A percentile compares a stretch with the other conserved stretches of the same genome.
Conservation (phyloP, 768 basidiomycete species). For the Mycena haematopus region DNA sequence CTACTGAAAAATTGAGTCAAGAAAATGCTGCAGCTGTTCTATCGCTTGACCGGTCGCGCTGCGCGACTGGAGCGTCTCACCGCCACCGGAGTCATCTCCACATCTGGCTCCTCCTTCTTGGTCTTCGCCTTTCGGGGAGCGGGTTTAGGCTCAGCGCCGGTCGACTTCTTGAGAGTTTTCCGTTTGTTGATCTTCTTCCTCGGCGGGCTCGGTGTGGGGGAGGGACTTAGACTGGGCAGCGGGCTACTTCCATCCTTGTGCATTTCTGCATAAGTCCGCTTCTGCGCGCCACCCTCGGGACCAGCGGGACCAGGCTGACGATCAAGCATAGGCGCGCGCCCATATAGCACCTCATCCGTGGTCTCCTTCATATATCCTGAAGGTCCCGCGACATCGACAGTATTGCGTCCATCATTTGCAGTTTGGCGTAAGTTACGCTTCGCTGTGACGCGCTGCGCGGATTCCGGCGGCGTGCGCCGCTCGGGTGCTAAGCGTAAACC, state of each 20-base stretch:
- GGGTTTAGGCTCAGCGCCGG: background rate
- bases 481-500: background rate
- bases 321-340: background rate
- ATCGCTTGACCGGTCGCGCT: constrained; percentile 3
- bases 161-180: background rate
- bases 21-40: background rate
- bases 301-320: background rate
- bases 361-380: background rate
- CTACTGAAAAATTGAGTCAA: background rate
- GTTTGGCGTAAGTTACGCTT: too few species aligned
- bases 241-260: constrained; percentile 11
- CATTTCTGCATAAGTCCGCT: constrained; percentile 13
- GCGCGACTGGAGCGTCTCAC: constrained; percentile 13
- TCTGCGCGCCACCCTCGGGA: constrained; percentile 2
- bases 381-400: background rate
- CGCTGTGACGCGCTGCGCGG: background rate
- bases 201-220: constrained; percentile 15
- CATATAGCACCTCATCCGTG: background rate
- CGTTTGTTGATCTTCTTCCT: constrained; percentile 7
- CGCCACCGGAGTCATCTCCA: background rate
- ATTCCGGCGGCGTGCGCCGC: background rate
- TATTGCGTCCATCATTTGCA: background rate
- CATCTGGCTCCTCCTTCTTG: constrained; percentile 7
- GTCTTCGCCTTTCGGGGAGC: constrained; percentile 5
- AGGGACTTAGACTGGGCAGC: constrained; percentile 7